A percentile compares a stretch with the other conserved stretches of the same genome.
phyloP scores from a whole-genome alignment of 1,284 basidiomycete genomes.

The Naganishia sp. region DNA sequence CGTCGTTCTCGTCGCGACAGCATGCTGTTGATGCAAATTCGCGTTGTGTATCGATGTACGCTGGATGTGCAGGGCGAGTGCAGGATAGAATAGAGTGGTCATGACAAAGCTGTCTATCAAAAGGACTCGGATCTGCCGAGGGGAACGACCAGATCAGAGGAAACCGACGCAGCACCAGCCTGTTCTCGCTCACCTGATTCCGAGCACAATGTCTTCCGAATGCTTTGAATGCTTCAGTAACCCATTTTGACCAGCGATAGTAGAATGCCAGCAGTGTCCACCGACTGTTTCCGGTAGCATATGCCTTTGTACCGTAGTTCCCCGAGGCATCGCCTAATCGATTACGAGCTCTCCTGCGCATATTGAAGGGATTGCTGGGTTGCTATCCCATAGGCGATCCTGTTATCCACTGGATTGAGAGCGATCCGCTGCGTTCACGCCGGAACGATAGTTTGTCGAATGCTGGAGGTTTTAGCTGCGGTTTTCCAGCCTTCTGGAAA shows the following conservation, averaged over 20 bases:
- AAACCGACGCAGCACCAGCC: neutral
- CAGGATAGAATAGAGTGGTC: slow-evolving; percentile 91
- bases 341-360: slow-evolving; percentile 10
- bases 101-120: slow-evolving; percentile 92
- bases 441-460: too few species aligned
- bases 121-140: slow-evolving; percentile 79
- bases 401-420: neutral
- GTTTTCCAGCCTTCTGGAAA: too few species aligned
- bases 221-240: slow-evolving; percentile 44
- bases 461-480: too few species aligned
- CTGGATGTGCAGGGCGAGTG: slow-evolving; percentile 75
- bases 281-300: too few species aligned
- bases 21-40: neutral
- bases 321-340: neutral
- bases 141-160: neutral
- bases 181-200: slow-evolving; percentile 46
- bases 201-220: slow-evolving; percentile 54
- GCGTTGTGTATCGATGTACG: slow-evolving; percentile 64
- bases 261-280: neutral
- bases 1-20: neutral
- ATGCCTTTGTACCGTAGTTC: neutral
- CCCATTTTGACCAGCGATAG: slow-evolving; percentile 33
- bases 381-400: slow-evolving; percentile 4
- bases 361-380: neutral
- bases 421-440: neutral